Base-by-base conservation (phyloP, 257 asterid species). In the Eucommia ulmoides region DNA sequence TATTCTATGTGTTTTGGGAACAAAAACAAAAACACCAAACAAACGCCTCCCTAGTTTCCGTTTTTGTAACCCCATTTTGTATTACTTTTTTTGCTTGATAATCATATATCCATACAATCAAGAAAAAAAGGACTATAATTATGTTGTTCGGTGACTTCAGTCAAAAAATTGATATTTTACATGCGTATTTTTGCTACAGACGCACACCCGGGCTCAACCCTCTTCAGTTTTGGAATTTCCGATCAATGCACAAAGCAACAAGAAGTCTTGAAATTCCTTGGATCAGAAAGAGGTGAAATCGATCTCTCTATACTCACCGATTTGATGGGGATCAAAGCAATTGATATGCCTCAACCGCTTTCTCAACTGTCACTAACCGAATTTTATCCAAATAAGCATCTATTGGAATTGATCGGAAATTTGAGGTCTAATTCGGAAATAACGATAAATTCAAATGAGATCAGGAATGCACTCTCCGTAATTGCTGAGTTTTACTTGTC, bases 231-330 rank as follows among this genome's bases (percentile, higher is more conserved):
- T 45, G 88, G 85, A 58, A 68, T 83, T 56, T 81, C 77, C 0
- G 86, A 81, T 26, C 82, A 76, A 35, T 77, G 76, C 58, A 51
- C 59, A 45, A 64, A 56, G 61, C 83, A 68, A 3, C 95, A 83
- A 64, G 73, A 61, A 58, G 64, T 81, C 64, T 22, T 67, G 77
- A 79, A 83, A 69, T 66, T 72, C 42, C 79, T 91, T 35, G 81
- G 72, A 62, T 73, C 56, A 51, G 77, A 77, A 54, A 65, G 63
- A 22, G 58, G 62, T 49, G 61, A 69, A 47, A 51, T 68, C 50
- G 79, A 72, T 56, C 33, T 68, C 8, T 56, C 83, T 17, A 42
- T 49, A 56, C 81, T 74, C 49, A 61, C 45, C 51, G 81, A 72
- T 62, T 33, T 77, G 52, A 47, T 68, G 70, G 76, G 73, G 47